Base-by-base conservation (phyloP, 495 filamentous ascomycete genomes). In the Tuber magnatum region DNA sequence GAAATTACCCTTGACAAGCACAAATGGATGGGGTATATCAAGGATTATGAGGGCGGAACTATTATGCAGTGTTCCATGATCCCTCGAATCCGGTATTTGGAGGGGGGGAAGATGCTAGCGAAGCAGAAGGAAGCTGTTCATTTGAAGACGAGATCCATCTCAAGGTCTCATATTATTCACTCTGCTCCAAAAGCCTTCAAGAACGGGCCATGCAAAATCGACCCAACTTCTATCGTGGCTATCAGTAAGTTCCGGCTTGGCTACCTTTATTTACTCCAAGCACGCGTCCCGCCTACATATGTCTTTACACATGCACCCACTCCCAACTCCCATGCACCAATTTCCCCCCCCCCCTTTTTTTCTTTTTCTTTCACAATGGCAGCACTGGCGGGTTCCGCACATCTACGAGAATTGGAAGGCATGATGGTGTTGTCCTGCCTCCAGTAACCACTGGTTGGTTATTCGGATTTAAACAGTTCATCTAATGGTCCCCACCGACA, bases 11-110 rank as follows among this genome's bases (percentile, higher is more conserved):
- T 99, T 2, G 92, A 94, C 68, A 91, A 89, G 81, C 88, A 91
- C 12, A 90, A 92, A 28, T 99, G 95, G 95, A 99, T 98, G 96
- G 95, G 95, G 42, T 99, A 97, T 82, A 99, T 99, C 84, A 99
- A 99, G 84, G 95, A 99, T 84, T 99, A 99, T 84, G 95, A 99
- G 85, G 95, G 95, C 42, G 95, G 95, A 68, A 99, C 95, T 0
- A 97, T 99, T 78, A 99, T 99, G 95, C 95, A 99, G 84, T 99
- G 95, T 83, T 92, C 91, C 69, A 98, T 99, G 95, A 88, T 99
- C 41, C 95, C 95, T 4, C 91, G 90, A 76, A 94, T 97, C 73
- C 92, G 96, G 72, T 99, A 98, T 84, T 89, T 99, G 2, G 95
- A 99, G 84, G 87, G 89, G 81, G 90, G 92, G n/a, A 91, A 94